Conservation (phyloP, 2,329 filamentous ascomycete species). For the Colletotrichum salicis region DNA sequence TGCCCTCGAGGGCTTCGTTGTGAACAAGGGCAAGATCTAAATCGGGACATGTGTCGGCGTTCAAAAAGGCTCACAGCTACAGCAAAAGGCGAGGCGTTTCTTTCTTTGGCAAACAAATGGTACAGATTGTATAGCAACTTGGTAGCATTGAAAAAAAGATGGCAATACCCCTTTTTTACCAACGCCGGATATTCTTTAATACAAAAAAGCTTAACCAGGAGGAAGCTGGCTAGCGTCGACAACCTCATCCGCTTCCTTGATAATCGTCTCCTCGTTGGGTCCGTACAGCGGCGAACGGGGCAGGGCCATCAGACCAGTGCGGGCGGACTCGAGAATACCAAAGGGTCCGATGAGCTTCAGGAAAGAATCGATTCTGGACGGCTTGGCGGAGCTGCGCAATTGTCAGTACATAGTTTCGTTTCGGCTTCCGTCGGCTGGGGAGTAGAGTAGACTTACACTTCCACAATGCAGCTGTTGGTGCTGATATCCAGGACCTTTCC, state of each 20-base stretch:
- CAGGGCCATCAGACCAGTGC: slow-evolving; percentile 96
- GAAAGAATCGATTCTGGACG: slow-evolving; percentile 93
- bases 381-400: slow-evolving; percentile 81
- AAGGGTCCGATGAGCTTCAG: slow-evolving; percentile 95
- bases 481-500: slow-evolving; percentile 98
- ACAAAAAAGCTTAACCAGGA: slow-evolving; percentile 72
- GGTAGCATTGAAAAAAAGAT: slow-evolving; percentile 35
- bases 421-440: not conserved
- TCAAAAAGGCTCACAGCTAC: slow-evolving; percentile 19
- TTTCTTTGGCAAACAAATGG: slow-evolving; percentile 28
- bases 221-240: slow-evolving; percentile 95
- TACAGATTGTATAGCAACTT: slow-evolving; percentile 36
- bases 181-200: slow-evolving; percentile 36
- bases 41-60: slow-evolving; percentile 8
- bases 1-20: slow-evolving; percentile 87
- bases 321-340: slow-evolving; percentile 94
- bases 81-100: slow-evolving; percentile 27
- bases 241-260: slow-evolving; percentile 91
- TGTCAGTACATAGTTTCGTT: slow-evolving; percentile 38
- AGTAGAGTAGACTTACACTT: slow-evolving; percentile 76
- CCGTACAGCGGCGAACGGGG: slow-evolving; percentile 89
- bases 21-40: slow-evolving; percentile 87
- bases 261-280: slow-evolving; percentile 73
- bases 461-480: slow-evolving; percentile 98
- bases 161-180: slow-evolving; percentile 34